These are phyloP conservation scores for Rutstroemia sp. DNA, from an alignment of 2,329 filamentous ascomycete species.

Conservation along the genomic window DNA sequence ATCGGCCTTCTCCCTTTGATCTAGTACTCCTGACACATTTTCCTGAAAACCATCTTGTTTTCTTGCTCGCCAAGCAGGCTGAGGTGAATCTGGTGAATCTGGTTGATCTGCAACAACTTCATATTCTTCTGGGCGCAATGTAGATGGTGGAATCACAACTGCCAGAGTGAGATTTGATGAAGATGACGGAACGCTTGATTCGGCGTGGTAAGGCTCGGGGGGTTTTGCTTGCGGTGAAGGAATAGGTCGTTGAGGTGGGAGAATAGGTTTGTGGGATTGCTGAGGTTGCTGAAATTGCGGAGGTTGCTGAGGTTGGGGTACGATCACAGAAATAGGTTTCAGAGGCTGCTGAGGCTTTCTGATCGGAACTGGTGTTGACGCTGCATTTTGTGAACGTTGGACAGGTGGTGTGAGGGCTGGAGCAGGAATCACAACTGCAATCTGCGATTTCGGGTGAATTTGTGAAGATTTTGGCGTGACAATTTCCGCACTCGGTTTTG, in stretches of 20 bases:
- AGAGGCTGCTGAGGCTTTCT: neutral
- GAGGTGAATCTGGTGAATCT: conserved; percentile 23
- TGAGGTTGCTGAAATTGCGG: neutral
- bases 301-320: neutral
- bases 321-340: neutral
- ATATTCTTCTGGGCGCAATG: conserved; percentile 25
- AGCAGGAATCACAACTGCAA: conserved; percentile 23
- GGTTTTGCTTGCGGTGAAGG: neutral
- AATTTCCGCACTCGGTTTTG: conserved; percentile 8
- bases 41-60: conserved; percentile 46
- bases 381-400: neutral
- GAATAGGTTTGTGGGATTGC: neutral
- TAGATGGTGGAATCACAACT: conserved; percentile 23
- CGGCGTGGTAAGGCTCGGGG: neutral
- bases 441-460: conserved; percentile 31
- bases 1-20: conserved; percentile 77
- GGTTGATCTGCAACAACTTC: conserved; percentile 21
- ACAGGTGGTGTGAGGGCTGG: neutral
- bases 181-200: conserved; percentile 1
- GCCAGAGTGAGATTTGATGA: conserved; percentile 17
- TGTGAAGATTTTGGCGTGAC: conserved; percentile 26
- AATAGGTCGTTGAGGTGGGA: neutral
- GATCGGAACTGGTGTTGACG: neutral
- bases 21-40: conserved; percentile 54
- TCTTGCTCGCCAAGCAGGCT: conserved; percentile 35